Base-by-base conservation (phyloP, 306 rosid genomes). In the Hippophae gyantsensis region DNA sequence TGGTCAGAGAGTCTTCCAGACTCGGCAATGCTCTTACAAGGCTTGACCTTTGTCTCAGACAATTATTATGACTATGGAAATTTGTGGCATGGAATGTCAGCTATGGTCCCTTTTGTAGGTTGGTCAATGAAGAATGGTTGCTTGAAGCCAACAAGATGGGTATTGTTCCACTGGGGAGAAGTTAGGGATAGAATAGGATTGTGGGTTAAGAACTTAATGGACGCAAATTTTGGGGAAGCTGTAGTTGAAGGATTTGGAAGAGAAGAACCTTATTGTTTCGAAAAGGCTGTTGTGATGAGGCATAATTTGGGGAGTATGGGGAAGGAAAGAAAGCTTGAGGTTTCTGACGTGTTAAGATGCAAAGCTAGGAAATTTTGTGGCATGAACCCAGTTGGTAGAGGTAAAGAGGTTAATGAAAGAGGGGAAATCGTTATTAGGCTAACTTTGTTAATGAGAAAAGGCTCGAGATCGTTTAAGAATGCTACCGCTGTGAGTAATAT, bases 291-390 rank as follows among this genome's bases (percentile, higher is more conserved):
- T 66, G 87, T 86, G 49, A 81, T 73, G 86, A 77, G 90, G 69
- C 90, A 86, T 61, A 77, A 81, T 3, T 90, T 83, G 44, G 95
- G 90, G 14, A 87, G 84, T 57, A 86, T 86, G 84, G 76, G 72
- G 8, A 79, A 84, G 72, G 66, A 74, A 58, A 76, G 71, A 51
- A 75, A 82, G 49, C 72, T 72, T 80, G 90, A 78, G 71, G 79
- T 61, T 9, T 86, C 57, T 65, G 87, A 83, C 76, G 48, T 72
- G 18, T 74, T 83, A 76, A 70, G 95, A 65, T 81, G 82, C 13
- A 83, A 76, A 69, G 85, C 95, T 4, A 81, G 87, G 67, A 10
- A 56, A 42, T 79, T 64, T 10, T 86, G 90, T 67, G 77, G 77
- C 10, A 58, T 84, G 11, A 70, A 32, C 38, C 38, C 38, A 32